Base-by-base conservation (phyloP, 192 early-diverging fungal species). In the Coemansia sp. region DNA sequence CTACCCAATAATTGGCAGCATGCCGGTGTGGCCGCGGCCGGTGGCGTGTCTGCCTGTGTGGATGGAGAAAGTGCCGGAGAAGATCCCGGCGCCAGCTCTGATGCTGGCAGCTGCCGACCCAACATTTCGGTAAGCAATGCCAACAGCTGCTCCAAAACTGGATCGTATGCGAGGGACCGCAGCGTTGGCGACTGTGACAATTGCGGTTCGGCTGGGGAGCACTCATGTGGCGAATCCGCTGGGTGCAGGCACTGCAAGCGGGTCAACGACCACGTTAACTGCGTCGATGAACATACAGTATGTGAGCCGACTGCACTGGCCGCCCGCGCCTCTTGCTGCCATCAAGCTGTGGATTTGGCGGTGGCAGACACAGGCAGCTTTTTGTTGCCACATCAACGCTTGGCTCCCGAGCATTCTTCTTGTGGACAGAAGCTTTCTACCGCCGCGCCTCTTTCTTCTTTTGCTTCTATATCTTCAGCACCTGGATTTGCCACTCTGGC, bases 41-140 rank as follows among this genome's bases (percentile, higher is more conserved):
- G 39, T 14, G 45, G 58, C 58, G 41, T 26, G 58, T 47, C 58
- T 17, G 58, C 16, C 43, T 41, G 41, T 11, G 57, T 23, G 19
- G 57, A 35, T 26, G 43, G 48, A n/a, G 19, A 16, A n/a, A 21
- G 48, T 21, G 48, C 48, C 48, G 48, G 19, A 21, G 48, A n/a
- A 45, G 23, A 60, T 23, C 43, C 58, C 23, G 41, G 11, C 58
- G 21, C 3, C 4, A 14, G 51, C 23, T 11, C 7, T 14, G 62
- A 39, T 54, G 62, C 51, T 25, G 35, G 50, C 51, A 9, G 62
- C 62, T 23, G 16, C 41, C 52, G 41, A 47, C 51, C 62, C 62
- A 41, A 54, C 51, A 47, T 41, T 48, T 54, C 52, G 62, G 62
- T 63, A 63, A 35, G 62, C 62, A 25, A 26, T 63, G 62, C 37